Evolutionary conservation across 345 rosid species (phyloP), one percentile per base, ranked within the genome.

Genomic region (Gossypium longicalyx): DNA sequence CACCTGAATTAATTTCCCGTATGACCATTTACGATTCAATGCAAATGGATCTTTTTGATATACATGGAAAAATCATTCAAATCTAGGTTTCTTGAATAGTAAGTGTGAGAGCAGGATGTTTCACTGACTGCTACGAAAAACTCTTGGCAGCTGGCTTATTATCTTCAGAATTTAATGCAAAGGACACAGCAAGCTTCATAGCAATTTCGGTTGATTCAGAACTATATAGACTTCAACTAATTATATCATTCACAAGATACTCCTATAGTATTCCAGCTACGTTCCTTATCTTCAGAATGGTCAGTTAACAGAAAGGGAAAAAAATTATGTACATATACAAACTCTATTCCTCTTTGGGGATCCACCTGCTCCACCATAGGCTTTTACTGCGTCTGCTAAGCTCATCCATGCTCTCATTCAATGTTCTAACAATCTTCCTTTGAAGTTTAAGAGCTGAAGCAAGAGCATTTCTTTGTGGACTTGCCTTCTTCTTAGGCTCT

Each of bases 321-420:
- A 34, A 34, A 34, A 34, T 34, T 34, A 59, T 67, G 66, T 78
- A 83, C 70, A 52, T 75, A 52, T 77, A 79, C 82, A 77, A 77
- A 43, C 56, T 47, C 80, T 90, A 91, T 74, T 93, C 96, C 80
- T 95, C 91, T 77, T 80, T 86, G 11, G 96, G 98, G 84, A 93
- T 95, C 98, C 99, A 95, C 82, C 97, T 78, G 83, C 90, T 93
- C 97, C 97, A 93, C 98, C 99, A 95, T 2, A 93, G 44, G 79
- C 94, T 93, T 89, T 86, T 91, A 58, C 91, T 78, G 48, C 88
- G 89, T 73, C 77, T 76, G 80, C 80, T 88, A 16, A 95, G 88
- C 81, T 87, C 98, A n/a, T 90, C 94, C 80, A 91, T 82, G 74
- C 91, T 92, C 83, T 92, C 93, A 3, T 81, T 78, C 69, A 93